A percentile compares a stretch with the other conserved stretches of the same genome.
Evolutionary conservation across 805 yeast genomes (phyloP).

Genomic region (Priceomyces medius): DNA sequence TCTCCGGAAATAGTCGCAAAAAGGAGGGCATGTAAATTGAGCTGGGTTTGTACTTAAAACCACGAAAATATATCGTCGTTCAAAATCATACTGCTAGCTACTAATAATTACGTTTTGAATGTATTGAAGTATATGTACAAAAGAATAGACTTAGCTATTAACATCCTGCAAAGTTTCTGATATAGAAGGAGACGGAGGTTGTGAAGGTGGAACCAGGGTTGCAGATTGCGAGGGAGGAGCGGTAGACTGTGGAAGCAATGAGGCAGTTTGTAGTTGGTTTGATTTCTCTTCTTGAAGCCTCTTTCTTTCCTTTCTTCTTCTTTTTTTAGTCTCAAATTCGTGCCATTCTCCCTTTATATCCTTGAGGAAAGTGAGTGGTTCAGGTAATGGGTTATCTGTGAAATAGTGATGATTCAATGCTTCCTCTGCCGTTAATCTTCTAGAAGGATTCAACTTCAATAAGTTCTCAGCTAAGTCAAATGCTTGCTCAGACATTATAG

Average conservation of each 20-base stretch:
- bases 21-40: no score
- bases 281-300: constrained; percentile 32
- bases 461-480: constrained; percentile 65
- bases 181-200: background rate
- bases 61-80: no score
- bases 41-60: no score
- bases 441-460: constrained; percentile 65
- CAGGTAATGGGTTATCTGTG: constrained; percentile 62
- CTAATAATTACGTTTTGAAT: no score
- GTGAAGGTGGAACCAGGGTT: background rate
- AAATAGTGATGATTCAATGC: constrained; percentile 74
- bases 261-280: constrained; percentile 1
- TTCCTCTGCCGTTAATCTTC: constrained; percentile 63
- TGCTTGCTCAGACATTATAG: constrained; percentile 50
- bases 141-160: background rate
- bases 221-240: constrained; percentile 3
- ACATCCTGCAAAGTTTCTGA: background rate
- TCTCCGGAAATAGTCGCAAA: no score
- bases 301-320: constrained; percentile 52
- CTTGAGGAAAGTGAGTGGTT: constrained; percentile 53
- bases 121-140: background rate
- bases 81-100: no score
- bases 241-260: constrained; percentile 4
- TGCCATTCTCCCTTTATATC: constrained; percentile 88
- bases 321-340: constrained; percentile 89